A percentile compares a stretch with the other conserved stretches of the same genome.
Evolutionary conservation across 441 rosid genomes (phyloP).

Genomic region (Populus hybrid): DNA sequence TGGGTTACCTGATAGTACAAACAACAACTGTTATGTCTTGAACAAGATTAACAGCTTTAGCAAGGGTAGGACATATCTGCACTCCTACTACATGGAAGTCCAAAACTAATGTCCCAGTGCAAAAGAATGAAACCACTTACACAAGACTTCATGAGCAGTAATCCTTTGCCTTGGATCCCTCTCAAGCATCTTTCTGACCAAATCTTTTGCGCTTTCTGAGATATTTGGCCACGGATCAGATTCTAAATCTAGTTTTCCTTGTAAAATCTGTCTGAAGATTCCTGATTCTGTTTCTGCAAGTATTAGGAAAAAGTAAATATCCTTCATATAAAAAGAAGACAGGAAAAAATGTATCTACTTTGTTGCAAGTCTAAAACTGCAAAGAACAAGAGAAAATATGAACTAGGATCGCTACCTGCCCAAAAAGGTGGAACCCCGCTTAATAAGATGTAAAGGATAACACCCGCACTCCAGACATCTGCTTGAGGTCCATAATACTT

Average conservation of each 20-base stretch:
- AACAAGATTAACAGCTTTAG: neutral
- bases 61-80: neutral
- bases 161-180: slow-evolving; percentile 67
- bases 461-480: slow-evolving; percentile 74
- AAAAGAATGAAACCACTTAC: slow-evolving; percentile 37
- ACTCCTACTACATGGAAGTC: neutral
- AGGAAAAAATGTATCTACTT: neutral
- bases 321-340: neutral
- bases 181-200: slow-evolving; percentile 73
- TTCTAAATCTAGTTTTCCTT: slow-evolving; percentile 69
- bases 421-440: slow-evolving; percentile 73
- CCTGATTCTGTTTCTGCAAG: slow-evolving; percentile 79
- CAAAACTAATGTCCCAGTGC: neutral
- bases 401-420: slow-evolving; percentile 42
- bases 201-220: slow-evolving; percentile 81
- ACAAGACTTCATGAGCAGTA: slow-evolving; percentile 82
- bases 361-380: neutral
- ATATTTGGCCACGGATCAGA: slow-evolving; percentile 87
- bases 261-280: slow-evolving; percentile 73
- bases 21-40: slow-evolving; percentile 8
- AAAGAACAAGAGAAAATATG: slow-evolving; percentile 6
- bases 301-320: neutral
- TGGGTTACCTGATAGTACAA: slow-evolving; percentile 62
- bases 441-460: slow-evolving; percentile 62
- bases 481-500: slow-evolving; percentile 62